phyloP scores from a whole-genome alignment of 106 monocot species.

The Dendrobium chrysotoxum region DNA sequence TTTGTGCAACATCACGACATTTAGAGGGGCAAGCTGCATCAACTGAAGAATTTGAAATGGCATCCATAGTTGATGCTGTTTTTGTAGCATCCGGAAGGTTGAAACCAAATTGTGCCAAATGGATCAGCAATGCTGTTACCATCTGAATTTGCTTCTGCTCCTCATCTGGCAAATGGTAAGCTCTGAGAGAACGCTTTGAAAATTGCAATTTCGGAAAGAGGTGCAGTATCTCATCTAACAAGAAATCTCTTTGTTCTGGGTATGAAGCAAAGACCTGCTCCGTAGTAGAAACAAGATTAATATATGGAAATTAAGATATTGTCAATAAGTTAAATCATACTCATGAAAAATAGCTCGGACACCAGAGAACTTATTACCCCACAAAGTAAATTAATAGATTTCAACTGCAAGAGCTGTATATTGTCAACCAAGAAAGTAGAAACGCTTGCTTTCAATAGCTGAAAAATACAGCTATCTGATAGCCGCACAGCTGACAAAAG shows the following conservation, averaged over 20 bases:
- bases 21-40: conserved; percentile 53
- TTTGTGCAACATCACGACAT: conserved; percentile 64
- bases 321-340: not conserved
- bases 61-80: conserved; percentile 34
- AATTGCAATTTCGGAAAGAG: conserved; percentile 82
- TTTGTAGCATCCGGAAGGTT: conserved; percentile 58
- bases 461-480: conserved; percentile 91
- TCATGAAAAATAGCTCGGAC: not conserved
- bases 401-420: conserved; percentile 88
- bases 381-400: conserved; percentile 83
- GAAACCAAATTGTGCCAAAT: conserved; percentile 79
- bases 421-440: conserved; percentile 93
- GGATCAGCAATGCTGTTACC: conserved; percentile 90
- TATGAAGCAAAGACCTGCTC: conserved; percentile 81
- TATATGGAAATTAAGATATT: not conserved
- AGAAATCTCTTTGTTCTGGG: conserved; percentile 69
- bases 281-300: conserved; percentile 4
- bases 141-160: conserved; percentile 98
- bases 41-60: conserved; percentile 45
- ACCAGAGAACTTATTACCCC: conserved; percentile 34
- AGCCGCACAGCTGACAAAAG: conserved; percentile 63
- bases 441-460: conserved; percentile 76
- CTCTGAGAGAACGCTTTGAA: conserved; percentile 74
- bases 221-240: conserved; percentile 88
- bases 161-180: conserved; percentile 89